phyloP scores from a whole-genome alignment of 805 yeast species.

The Henningerozyma blattae region DNA sequence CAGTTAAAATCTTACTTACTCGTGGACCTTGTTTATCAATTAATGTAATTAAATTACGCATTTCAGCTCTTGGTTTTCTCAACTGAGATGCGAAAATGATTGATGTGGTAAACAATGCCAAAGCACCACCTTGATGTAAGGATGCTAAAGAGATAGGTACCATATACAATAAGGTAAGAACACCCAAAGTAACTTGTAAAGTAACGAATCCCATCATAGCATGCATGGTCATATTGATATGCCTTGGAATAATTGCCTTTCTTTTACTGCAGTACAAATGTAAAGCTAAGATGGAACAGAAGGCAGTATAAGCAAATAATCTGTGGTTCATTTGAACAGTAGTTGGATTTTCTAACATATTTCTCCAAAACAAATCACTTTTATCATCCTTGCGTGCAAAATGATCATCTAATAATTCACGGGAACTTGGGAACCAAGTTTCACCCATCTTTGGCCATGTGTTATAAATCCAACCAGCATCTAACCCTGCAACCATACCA shows the following conservation, averaged over 20 bases:
- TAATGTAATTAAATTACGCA: constrained; percentile 27
- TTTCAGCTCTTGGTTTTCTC: constrained; percentile 41
- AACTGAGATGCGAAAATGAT: constrained; percentile 48
- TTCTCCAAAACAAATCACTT: constrained; percentile 82
- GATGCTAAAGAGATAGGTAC: constrained; percentile 94
- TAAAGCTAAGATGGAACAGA: constrained; percentile 53
- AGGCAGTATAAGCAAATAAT: constrained; percentile 70
- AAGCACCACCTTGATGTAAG: constrained; percentile 93
- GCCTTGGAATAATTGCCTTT: constrained; percentile 44
- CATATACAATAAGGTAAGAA: constrained; percentile 68
- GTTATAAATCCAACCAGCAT: constrained; percentile 93
- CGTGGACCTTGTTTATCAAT: constrained; percentile 20
- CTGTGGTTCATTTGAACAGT: constrained; percentile 92
- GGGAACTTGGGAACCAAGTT: constrained; percentile 55
- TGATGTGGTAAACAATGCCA: constrained; percentile 76
- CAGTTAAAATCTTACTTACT: constrained; percentile 23
- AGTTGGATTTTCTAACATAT: constrained; percentile 86
- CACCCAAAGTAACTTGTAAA: constrained; percentile 77
- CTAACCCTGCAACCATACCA: constrained; percentile 95
- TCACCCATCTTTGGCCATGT: constrained; percentile 97
- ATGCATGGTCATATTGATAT: constrained; percentile 45
- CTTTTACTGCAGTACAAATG: constrained; percentile 55
- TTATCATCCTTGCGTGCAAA: constrained; percentile 56
- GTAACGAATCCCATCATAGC: constrained; percentile 74
- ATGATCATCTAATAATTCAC: constrained; percentile 66